Percentiles rank a stretch among this genome's conserved stretches.
These are phyloP conservation scores for Asterella californica DNA, from an alignment of 225 moss, liverwort and hornwort species.

Conservation along the genomic window DNA sequence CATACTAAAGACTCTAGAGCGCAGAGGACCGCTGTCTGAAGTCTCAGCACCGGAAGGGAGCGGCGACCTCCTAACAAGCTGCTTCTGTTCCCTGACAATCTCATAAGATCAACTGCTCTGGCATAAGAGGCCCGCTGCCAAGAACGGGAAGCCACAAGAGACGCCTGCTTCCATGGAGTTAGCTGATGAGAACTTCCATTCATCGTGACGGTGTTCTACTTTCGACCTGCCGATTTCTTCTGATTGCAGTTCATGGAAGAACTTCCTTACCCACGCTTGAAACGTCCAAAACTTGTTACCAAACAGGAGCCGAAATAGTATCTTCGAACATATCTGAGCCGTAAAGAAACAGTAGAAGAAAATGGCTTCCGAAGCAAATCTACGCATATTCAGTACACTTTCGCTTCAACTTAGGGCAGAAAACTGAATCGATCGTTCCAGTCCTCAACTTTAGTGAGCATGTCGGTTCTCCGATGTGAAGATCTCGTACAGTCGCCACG, in stretches of 20 bases:
- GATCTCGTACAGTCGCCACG: neutral
- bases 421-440: neutral
- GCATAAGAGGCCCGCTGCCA: too few relatives aligned
- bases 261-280: neutral
- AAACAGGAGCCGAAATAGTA: neutral
- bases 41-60: too few relatives aligned
- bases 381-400: neutral
- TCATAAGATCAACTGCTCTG: too few relatives aligned
- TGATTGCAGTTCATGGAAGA: constrained; percentile 10
- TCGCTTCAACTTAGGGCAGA: neutral
- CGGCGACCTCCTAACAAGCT: too few relatives aligned
- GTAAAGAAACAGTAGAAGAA: constrained; percentile 17
- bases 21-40: too few relatives aligned
- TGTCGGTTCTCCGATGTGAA: neutral
- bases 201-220: neutral
- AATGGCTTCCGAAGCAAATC: constrained; percentile 19
- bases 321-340: constrained; percentile 13
- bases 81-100: too few relatives aligned
- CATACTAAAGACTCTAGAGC: too few relatives aligned
- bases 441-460: too few relatives aligned
- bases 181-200: too few relatives aligned
- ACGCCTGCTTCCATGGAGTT: too few relatives aligned
- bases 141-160: too few relatives aligned
- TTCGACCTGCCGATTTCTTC: neutral
- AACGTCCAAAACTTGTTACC: neutral